Percentiles rank a stretch among this genome's conserved stretches.
Conservation (phyloP, 2,329 filamentous ascomycete species). For the Sporothrix euskadiensis region DNA sequence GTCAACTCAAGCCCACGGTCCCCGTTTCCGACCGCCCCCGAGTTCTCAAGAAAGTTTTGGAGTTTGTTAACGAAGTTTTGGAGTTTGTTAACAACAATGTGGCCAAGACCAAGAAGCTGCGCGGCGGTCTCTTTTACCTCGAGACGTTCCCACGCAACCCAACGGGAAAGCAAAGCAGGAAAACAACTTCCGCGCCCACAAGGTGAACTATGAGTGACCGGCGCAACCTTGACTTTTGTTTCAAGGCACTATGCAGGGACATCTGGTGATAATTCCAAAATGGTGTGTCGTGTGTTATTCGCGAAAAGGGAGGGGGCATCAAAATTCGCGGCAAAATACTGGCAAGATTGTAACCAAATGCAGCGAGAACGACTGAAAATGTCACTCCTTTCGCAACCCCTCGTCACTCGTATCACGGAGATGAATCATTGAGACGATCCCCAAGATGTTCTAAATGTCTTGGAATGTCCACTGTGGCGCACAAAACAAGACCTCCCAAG, state of each 20-base stretch:
- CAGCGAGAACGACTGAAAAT: neutral
- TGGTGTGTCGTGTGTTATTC: neutral
- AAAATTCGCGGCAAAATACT: neutral
- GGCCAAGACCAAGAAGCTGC: slow-evolving; percentile 16
- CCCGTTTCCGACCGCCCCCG: neutral
- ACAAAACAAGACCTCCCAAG: neutral
- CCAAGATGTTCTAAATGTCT: neutral
- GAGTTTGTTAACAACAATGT: slow-evolving; percentile 15
- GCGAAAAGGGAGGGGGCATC: neutral
- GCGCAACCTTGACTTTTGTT: neutral
- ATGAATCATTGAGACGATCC: neutral
- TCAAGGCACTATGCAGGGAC: neutral
- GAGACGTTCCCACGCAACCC: slow-evolving; percentile 19
- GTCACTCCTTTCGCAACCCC: neutral
- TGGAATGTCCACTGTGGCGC: slow-evolving; percentile 17
- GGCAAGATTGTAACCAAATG: neutral
- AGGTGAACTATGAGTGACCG: neutral
- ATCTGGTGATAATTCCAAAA: neutral
- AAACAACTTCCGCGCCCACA: neutral
- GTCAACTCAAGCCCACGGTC: slow-evolving; percentile 12
- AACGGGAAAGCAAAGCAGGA: slow-evolving; percentile 6
- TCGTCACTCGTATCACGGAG: neutral
- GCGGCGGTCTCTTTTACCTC: slow-evolving; percentile 19
- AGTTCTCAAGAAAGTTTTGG: neutral
- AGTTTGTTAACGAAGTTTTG: neutral